Conservation (phyloP, 805 yeast genomes). For the Priceomyces haplophilus region DNA sequence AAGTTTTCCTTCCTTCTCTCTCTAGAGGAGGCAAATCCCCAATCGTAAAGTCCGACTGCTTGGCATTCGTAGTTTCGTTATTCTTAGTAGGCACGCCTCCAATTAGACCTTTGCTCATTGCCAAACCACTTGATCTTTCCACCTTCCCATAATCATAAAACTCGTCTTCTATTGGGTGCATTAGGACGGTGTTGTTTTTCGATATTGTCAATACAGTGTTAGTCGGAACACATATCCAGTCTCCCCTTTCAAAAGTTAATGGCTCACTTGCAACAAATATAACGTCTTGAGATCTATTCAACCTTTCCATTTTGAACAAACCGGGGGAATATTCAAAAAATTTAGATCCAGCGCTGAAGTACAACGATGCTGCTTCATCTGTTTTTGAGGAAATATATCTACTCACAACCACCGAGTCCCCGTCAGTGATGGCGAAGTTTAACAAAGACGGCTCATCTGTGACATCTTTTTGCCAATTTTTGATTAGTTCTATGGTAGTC, state of each 20-base stretch:
- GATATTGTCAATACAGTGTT: conserved; percentile 80
- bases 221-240: conserved; percentile 96
- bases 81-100: conserved; percentile 80
- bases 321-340: conserved; percentile 91
- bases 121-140: conserved; percentile 73
- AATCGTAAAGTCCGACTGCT: conserved; percentile 5
- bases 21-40: conserved; percentile 34
- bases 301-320: conserved; percentile 88
- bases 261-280: conserved; percentile 98
- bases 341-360: conserved; percentile 89
- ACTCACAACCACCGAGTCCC: conserved; percentile 78
- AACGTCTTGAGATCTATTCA: conserved; percentile 89
- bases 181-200: conserved; percentile 72
- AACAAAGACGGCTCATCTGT: conserved; percentile 69
- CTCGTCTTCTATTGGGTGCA: conserved; percentile 91
- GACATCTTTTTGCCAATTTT: conserved; percentile 72
- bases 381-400: conserved; percentile 84
- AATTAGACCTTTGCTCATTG: conserved; percentile 88
- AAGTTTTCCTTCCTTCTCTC: conserved; percentile 31
- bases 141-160: conserved; percentile 70
- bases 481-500: conserved; percentile 70
- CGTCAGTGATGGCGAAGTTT: conserved; percentile 95
- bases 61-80: conserved; percentile 1
- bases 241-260: conserved; percentile 91
- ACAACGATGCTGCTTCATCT: conserved; percentile 95